These are phyloP conservation scores for Erigeron canadensis DNA, from an alignment of 129 eudicot species.

Conservation along the genomic window DNA sequence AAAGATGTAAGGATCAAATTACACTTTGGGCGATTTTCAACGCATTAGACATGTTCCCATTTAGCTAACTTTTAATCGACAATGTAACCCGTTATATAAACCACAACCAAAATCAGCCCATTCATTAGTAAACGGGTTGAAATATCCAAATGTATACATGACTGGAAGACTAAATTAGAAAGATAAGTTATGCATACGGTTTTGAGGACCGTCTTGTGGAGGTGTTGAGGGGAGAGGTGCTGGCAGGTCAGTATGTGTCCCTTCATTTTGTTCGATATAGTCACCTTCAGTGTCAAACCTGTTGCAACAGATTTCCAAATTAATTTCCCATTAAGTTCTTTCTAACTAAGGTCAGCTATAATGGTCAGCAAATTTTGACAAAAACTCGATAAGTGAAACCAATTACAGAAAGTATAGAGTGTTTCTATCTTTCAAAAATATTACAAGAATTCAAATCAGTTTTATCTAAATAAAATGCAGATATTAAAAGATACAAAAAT, in stretches of 20 bases:
- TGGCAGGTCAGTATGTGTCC: constrained; percentile 53
- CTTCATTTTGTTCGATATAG: constrained; percentile 70
- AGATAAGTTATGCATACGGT: constrained; percentile 42
- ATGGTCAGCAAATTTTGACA: not conserved
- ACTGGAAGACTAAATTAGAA: too few species aligned
- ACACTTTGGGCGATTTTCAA: not conserved
- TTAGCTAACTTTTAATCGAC: not conserved
- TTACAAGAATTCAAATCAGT: not conserved
- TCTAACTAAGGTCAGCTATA: constrained; percentile 1
- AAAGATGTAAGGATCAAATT: not conserved
- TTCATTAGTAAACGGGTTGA: too few species aligned
- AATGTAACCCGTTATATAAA: not conserved
- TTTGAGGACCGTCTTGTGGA: constrained; percentile 42
- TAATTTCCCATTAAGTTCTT: not conserved
- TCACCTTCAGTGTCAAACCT: constrained; percentile 93
- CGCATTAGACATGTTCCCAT: not conserved
- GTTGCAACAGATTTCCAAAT: constrained; percentile 16
- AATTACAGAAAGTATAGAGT: not conserved
- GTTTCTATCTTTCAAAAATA: not conserved
- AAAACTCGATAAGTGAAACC: constrained; percentile 1
- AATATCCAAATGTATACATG: too few species aligned
- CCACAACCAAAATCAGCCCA: not conserved
- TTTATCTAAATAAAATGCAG: not conserved
- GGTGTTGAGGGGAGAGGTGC: constrained; percentile 66
- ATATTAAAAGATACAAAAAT: not conserved